phyloP scores from a whole-genome alignment of 2,329 filamentous ascomycete genomes.

The Penicillium sp. region DNA sequence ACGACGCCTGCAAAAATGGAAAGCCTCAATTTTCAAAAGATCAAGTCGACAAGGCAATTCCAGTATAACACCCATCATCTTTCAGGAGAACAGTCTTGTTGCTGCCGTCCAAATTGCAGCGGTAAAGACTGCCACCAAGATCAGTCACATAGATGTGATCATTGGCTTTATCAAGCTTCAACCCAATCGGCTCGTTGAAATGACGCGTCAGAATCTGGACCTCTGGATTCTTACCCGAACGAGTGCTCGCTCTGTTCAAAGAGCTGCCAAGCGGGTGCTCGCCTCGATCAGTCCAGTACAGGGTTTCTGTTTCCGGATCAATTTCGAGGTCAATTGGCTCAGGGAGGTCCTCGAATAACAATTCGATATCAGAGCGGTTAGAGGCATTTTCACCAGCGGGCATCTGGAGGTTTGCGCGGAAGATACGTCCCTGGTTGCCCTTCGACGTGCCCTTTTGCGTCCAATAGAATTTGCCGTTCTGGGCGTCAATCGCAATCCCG shows the following conservation, averaged over 20 bases:
- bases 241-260: constrained; percentile 40
- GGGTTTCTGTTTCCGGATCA: constrained; percentile 38
- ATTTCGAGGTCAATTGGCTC: constrained; percentile 56
- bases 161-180: constrained; percentile 19
- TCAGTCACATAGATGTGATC: constrained; percentile 26
- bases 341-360: constrained; percentile 44
- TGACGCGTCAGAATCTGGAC: constrained; percentile 15
- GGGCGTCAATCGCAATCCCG: constrained; percentile 48
- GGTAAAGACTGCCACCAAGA: constrained; percentile 26
- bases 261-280: constrained; percentile 52
- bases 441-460: constrained; percentile 55
- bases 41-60: background rate
- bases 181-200: constrained; percentile 26
- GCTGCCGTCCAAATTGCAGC: background rate
- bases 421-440: constrained; percentile 49
- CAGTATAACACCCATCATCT: background rate
- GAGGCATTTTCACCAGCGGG: constrained; percentile 31
- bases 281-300: constrained; percentile 59
- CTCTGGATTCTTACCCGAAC: constrained; percentile 5
- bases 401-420: constrained; percentile 45
- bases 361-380: constrained; percentile 40
- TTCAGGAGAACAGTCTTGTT: background rate
- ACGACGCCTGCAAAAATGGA: background rate
- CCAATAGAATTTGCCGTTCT: constrained; percentile 51
- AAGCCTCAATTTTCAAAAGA: no score